Conservation (phyloP, 164 flowering plant species). For the Umbellularia californica region DNA sequence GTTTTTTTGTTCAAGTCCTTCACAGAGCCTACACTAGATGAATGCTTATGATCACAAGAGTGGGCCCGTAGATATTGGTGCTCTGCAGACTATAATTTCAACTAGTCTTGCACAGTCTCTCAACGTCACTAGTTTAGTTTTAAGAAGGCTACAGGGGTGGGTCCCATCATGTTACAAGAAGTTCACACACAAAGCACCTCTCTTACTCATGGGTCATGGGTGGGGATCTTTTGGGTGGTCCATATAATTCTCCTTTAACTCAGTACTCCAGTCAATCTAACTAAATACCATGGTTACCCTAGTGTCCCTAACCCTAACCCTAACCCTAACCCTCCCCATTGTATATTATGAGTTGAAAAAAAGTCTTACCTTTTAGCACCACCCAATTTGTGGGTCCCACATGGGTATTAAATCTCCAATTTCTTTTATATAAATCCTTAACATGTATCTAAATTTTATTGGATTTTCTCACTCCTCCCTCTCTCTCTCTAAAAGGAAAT, state of each 20-base stretch:
- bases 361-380: background rate
- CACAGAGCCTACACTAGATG: too few species aligned
- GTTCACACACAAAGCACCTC: slow-evolving; percentile 10
- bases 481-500: too few species aligned
- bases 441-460: too few species aligned
- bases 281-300: background rate
- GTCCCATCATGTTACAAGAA: slow-evolving; percentile 9
- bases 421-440: too few species aligned
- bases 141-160: slow-evolving; percentile 3
- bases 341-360: too few species aligned
- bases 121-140: too few species aligned
- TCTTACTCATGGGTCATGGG: background rate
- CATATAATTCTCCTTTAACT: slow-evolving; percentile 14
- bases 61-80: too few species aligned
- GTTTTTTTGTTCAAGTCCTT: too few species aligned
- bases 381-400: slow-evolving; percentile 3
- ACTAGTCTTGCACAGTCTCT: too few species aligned
- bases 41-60: too few species aligned
- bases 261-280: slow-evolving; percentile 9
- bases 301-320: background rate
- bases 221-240: slow-evolving; percentile 18
- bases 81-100: too few species aligned
- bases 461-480: too few species aligned
- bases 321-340: background rate
- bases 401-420: background rate